Conservation (phyloP, 169 alveolate genomes). For the Plasmodium gaboni region DNA sequence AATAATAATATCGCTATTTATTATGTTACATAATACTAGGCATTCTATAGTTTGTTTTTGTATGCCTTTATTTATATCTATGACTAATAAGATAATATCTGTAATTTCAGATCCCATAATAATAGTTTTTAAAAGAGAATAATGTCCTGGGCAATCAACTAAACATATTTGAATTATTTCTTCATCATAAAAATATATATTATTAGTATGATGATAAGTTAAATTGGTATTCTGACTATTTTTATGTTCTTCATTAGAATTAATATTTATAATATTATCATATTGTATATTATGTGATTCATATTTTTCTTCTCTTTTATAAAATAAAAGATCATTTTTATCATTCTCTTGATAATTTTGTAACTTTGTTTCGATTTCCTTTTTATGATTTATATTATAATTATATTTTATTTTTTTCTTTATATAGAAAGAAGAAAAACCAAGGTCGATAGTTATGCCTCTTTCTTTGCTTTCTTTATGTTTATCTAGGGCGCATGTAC, state of each 20-base stretch:
- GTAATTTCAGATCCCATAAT: constrained; percentile 95
- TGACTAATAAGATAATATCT: constrained; percentile 91
- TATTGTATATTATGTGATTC: neutral
- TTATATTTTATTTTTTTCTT: constrained; percentile 12
- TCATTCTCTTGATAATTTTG: too few species aligned
- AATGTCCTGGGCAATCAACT: constrained; percentile 98
- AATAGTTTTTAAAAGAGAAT: constrained; percentile 92
- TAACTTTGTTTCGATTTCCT: too few species aligned
- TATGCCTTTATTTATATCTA: constrained; percentile 93
- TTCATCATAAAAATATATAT: neutral
- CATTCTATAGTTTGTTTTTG: constrained; percentile 95
- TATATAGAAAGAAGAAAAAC: constrained; percentile 92
- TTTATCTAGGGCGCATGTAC: constrained; percentile 94
- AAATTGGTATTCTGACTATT: too few species aligned
- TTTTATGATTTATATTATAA: too few species aligned
- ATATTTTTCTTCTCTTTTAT: neutral
- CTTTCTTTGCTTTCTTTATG: constrained; percentile 93
- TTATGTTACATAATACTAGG: constrained; percentile 91
- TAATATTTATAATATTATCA: neutral
- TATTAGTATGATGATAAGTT: too few species aligned
- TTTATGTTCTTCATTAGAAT: constrained; percentile 5
- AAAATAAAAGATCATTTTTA: neutral
- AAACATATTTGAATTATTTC: constrained; percentile 89
- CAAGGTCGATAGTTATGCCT: constrained; percentile 94
- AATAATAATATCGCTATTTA: constrained; percentile 88